Base-by-base conservation (phyloP, 177 flowering plant species). In the Vitis hybrid region DNA sequence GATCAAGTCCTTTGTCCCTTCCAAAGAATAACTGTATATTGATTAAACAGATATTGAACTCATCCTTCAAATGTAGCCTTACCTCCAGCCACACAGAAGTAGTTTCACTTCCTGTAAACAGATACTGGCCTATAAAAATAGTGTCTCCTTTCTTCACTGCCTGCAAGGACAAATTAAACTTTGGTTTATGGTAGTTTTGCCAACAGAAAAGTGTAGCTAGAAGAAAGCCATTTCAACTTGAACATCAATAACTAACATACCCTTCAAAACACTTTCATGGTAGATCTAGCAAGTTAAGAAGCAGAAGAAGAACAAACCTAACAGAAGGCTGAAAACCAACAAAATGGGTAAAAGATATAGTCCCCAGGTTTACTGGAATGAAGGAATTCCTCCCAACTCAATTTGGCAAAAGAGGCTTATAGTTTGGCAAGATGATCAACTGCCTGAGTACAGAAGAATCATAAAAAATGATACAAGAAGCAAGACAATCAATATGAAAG, bases 51-150 rank as follows among this genome's bases (percentile, higher is more conserved):
- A 61, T 21, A 52, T 14, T 26, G 18, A 61, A 14, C 65, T 21
- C 50, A 15, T 7, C 18, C n/a, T 40, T 12, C 15, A 0, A 66
- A 30, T 2, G 32, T 48, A 13, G 30, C 52, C 64, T 73, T 81
- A 88, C 92, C 90, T 88, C 90, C 61, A 88, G 78, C 92, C 89
- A 87, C 8, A 88, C 85, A 54, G 92, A 87, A 51, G 92, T 88
- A 30, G 87, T 88, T 79, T 88, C 92, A 84, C 78, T 88, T 79
- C 92, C 92, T 2, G 92, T 87, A 54, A 85, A 88, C 57, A 88
- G 78, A 69, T 88, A 88, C 72, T 88, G 88, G 23, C 92, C 92
- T 72, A 88, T 76, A 70, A 88, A 88, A 32, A 88, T 85, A 13
- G 85, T 87, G 52, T 88, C 92, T 63, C 92, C 92, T 58, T 81